A percentile compares a stretch with the other conserved stretches of the same genome.
Conservation (phyloP, 2,329 filamentous ascomycete species). For the Penicillium frequentans region DNA sequence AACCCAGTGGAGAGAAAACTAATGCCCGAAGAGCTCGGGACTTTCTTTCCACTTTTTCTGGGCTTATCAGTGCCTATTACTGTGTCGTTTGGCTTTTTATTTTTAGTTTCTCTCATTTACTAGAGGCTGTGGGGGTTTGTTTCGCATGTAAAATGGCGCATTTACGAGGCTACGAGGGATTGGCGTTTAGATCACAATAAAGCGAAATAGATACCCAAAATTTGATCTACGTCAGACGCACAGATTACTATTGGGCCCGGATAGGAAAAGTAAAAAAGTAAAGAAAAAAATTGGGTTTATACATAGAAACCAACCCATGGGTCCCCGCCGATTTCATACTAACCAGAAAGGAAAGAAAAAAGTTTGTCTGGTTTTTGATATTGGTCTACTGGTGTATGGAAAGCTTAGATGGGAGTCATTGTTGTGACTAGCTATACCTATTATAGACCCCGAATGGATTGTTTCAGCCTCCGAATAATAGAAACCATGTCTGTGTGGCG, state of each 20-base stretch:
- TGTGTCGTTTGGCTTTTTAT: constrained; percentile 2
- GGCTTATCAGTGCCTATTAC: not conserved
- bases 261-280: constrained; percentile 1
- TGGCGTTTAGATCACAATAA: constrained; percentile 2
- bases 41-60: not conserved
- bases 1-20: constrained; percentile 52
- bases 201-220: constrained; percentile 8
- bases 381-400: not conserved
- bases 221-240: constrained; percentile 15
- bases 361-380: not conserved
- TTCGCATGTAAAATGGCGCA: constrained; percentile 5
- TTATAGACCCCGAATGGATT: not conserved
- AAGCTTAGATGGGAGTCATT: not conserved
- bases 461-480: not conserved
- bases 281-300: constrained; percentile 1
- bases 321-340: not conserved
- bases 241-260: constrained; percentile 3
- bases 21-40: constrained; percentile 11
- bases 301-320: not conserved
- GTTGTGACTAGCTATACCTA: not conserved
- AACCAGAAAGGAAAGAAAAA: not conserved
- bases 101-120: not conserved
- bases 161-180: not conserved
- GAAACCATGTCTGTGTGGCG: constrained; percentile 4
- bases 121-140: not conserved